Conservation (phyloP, 768 basidiomycete species). For the Paxillus rubicundulus region DNA sequence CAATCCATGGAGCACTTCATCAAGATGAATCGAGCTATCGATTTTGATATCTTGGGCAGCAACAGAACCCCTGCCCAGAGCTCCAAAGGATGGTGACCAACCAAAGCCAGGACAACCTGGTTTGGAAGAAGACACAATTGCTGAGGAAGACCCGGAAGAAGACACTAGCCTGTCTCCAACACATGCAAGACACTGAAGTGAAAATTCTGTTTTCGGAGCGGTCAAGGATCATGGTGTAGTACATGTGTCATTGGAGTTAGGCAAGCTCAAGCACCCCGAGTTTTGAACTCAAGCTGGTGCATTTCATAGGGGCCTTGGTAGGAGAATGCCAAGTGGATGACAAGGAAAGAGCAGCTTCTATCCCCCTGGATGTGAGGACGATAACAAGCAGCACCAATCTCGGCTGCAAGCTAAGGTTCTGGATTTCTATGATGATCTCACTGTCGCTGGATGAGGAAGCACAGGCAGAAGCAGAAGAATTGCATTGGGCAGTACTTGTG, state of each 20-base stretch:
- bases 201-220: conserved; percentile 56
- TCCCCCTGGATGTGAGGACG: conserved; percentile 63
- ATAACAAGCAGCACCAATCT: conserved; percentile 66
- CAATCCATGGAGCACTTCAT: conserved; percentile 68
- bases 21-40: conserved; percentile 58
- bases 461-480: conserved; percentile 16
- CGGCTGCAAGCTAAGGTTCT: conserved; percentile 68
- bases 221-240: conserved; percentile 58
- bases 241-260: conserved; percentile 61
- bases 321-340: conserved; percentile 35
- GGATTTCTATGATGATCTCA: conserved; percentile 65
- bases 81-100: conserved; percentile 58
- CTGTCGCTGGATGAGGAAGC: conserved; percentile 39
- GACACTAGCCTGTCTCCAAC: conserved; percentile 68
- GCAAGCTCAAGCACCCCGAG: conserved; percentile 51
- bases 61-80: conserved; percentile 20
- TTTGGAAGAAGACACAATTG: conserved; percentile 40
- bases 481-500: conserved; percentile 15
- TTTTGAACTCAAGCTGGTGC: conserved; percentile 38
- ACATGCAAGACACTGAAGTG: conserved; percentile 64
- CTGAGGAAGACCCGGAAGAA: conserved; percentile 28
- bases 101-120: conserved; percentile 51
- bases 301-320: conserved; percentile 50
- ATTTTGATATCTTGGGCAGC: conserved; percentile 48
- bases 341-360: conserved; percentile 55